phyloP scores from a whole-genome alignment of 2,329 filamentous ascomycete species.

The Diaporthe vexans region DNA sequence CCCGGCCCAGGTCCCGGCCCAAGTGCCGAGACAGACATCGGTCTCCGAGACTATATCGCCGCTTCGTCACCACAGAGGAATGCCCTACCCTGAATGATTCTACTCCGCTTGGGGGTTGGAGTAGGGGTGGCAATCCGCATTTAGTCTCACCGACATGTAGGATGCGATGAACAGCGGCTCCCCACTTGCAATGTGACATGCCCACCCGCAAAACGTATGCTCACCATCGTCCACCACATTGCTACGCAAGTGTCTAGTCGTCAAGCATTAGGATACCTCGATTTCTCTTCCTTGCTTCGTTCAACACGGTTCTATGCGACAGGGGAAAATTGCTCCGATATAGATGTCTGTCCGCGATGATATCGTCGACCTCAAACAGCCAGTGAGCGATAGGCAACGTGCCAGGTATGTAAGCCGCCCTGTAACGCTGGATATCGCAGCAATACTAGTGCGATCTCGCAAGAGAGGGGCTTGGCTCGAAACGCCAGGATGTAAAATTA shows the following conservation, averaged over 20 bases:
- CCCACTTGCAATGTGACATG: background rate
- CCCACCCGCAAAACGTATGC: no score
- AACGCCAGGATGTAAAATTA: background rate
- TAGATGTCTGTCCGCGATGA: background rate
- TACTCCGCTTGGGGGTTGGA: background rate
- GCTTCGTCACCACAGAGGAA: background rate
- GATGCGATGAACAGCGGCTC: background rate
- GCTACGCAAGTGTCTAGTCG: background rate
- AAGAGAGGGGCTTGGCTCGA: conserved; percentile 1
- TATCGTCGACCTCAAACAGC: background rate
- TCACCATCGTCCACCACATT: background rate
- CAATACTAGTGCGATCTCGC: background rate
- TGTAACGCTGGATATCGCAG: conserved; percentile 6
- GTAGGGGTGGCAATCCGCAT: background rate
- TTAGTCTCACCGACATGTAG: background rate
- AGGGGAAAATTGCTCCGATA: no score
- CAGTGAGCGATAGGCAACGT: background rate
- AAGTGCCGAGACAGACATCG: background rate
- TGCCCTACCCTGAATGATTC: background rate
- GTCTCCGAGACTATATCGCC: background rate
- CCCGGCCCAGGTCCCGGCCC: background rate
- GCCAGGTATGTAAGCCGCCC: background rate
- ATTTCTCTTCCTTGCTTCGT: background rate
- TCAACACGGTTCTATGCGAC: no score
- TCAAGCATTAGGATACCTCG: no score